Evolutionary conservation across 2,329 filamentous ascomycete species (phyloP).

Genomic region (Aureobasidium sp.): DNA sequence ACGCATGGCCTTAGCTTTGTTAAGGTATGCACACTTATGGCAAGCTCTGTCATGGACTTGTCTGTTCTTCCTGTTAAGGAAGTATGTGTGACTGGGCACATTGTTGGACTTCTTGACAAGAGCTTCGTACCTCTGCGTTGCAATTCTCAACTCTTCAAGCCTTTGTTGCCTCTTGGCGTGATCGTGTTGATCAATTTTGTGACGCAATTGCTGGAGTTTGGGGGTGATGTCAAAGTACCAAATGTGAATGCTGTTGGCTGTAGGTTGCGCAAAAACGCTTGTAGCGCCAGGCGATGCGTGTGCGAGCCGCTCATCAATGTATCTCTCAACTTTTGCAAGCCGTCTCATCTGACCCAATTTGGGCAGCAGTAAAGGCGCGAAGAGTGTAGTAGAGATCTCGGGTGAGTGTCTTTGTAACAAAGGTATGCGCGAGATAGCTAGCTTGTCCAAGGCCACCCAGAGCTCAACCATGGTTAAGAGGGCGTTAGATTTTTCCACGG

Average conservation of each 20-base stretch:
- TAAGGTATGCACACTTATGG: slow-evolving; percentile 48
- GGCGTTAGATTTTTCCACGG: slow-evolving; percentile 46
- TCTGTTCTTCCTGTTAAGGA: background rate
- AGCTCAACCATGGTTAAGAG: slow-evolving; percentile 51
- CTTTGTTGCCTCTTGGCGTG: slow-evolving; percentile 29
- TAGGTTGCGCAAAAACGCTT: slow-evolving; percentile 44
- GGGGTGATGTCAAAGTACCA: slow-evolving; percentile 37
- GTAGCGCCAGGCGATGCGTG: background rate
- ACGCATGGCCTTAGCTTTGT: slow-evolving; percentile 32
- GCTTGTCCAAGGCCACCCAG: slow-evolving; percentile 52
- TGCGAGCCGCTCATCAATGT: slow-evolving; percentile 39
- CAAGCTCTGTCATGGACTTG: slow-evolving; percentile 11
- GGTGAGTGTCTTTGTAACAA: slow-evolving; percentile 48
- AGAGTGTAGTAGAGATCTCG: slow-evolving; percentile 41
- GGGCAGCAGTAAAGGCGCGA: slow-evolving; percentile 52
- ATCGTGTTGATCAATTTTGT: slow-evolving; percentile 32
- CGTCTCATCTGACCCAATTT: slow-evolving; percentile 43
- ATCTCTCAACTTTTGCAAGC: slow-evolving; percentile 43
- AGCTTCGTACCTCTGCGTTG: background rate
- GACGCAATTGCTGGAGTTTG: slow-evolving; percentile 22
- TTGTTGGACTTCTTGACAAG: background rate
- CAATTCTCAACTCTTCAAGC: slow-evolving; percentile 32
- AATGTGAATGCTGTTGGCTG: slow-evolving; percentile 37
- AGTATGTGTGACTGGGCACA: background rate
- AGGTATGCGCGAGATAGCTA: slow-evolving; percentile 37